Conservation (phyloP, 805 yeast genomes). For the Candida quercuum region DNA sequence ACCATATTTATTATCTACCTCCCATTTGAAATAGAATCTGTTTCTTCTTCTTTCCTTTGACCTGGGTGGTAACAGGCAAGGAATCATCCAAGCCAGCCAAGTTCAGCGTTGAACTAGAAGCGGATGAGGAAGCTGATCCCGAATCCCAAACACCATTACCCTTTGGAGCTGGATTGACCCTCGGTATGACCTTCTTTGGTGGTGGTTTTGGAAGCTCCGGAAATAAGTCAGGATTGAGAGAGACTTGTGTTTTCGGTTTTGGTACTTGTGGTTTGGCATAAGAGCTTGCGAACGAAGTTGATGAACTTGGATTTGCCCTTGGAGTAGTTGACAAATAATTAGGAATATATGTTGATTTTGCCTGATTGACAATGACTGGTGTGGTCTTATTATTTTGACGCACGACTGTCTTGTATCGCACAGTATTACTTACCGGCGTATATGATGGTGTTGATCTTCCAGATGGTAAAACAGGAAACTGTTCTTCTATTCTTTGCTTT, state of each 20-base stretch:
- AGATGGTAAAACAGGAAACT: constrained; percentile 28
- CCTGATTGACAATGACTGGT: constrained; percentile 10
- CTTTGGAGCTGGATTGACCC: constrained; percentile 49
- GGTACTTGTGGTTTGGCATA: too few species aligned
- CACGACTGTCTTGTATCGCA: constrained; percentile 14
- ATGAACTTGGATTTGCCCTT: constrained; percentile 14
- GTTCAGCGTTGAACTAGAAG: constrained; percentile 15
- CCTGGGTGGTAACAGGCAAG: constrained; percentile 16
- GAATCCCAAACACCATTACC: constrained; percentile 32
- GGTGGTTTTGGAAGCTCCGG: constrained; percentile 41
- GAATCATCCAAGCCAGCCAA: constrained; percentile 17
- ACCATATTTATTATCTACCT: constrained; percentile 23
- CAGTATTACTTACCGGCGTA: constrained; percentile 18
- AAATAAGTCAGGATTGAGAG: constrained; percentile 31
- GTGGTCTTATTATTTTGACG: constrained; percentile 4
- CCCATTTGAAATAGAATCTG: constrained; percentile 50
- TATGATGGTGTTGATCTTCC: constrained; percentile 7
- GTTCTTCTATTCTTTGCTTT: constrained; percentile 8
- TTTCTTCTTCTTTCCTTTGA: constrained; percentile 43
- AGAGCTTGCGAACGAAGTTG: constrained; percentile 15
- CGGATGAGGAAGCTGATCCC: constrained; percentile 3
- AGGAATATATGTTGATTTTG: constrained; percentile 20
- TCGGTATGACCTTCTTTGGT: constrained; percentile 43
- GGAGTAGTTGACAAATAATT: constrained; percentile 23
- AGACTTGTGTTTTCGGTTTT: too few species aligned